Evolutionary conservation across 2,329 filamentous ascomycete species (phyloP).

Genomic region (Penicillium sp.): DNA sequence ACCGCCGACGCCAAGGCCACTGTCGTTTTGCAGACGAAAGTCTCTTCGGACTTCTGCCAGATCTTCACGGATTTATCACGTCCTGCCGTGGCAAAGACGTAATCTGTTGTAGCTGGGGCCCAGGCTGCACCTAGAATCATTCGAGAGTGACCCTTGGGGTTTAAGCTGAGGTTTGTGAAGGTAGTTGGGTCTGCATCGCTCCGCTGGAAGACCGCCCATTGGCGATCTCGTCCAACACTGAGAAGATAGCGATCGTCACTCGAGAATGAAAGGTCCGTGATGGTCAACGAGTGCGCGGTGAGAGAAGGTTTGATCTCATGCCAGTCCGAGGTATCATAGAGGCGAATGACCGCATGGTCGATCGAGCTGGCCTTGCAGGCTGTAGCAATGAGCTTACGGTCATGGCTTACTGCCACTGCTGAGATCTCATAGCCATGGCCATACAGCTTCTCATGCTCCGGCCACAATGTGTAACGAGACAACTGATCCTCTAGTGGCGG

Average conservation of each 20-base stretch:
- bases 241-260: constrained; percentile 69
- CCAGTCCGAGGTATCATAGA: constrained; percentile 87
- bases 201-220: constrained; percentile 79
- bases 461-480: constrained; percentile 88
- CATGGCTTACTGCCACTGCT: constrained; percentile 72
- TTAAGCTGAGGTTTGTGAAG: constrained; percentile 62
- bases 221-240: constrained; percentile 85
- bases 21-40: constrained; percentile 53
- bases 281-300: constrained; percentile 80
- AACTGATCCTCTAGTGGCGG: constrained; percentile 89
- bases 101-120: constrained; percentile 54
- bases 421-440: constrained; percentile 98
- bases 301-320: constrained; percentile 81
- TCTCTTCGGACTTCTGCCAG: constrained; percentile 52
- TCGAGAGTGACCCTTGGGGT: constrained; percentile 80
- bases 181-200: constrained; percentile 32
- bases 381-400: constrained; percentile 75
- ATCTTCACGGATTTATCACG: constrained; percentile 81
- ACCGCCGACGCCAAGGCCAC: constrained; percentile 59
- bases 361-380: constrained; percentile 89
- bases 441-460: constrained; percentile 93
- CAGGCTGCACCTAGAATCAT: constrained; percentile 92
- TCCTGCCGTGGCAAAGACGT: constrained; percentile 79
- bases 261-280: constrained; percentile 79
- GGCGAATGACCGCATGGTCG: constrained; percentile 88